Evolutionary conservation across 2,329 filamentous ascomycete genomes (phyloP), one percentile per base, ranked within the genome.

Genomic region (Cyphellophora attinorum): DNA sequence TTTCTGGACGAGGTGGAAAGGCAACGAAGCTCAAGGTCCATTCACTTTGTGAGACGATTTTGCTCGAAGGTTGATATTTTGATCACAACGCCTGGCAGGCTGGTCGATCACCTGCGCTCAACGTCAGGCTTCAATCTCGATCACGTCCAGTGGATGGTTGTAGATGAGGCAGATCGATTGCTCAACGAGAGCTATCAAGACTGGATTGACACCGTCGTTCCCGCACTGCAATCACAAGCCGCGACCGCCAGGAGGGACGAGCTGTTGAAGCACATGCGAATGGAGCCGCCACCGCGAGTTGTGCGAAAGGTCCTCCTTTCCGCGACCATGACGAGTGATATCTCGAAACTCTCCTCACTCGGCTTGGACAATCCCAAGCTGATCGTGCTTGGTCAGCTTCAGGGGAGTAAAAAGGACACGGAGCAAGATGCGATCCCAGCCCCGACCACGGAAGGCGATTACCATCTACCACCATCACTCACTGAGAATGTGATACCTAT

Each of bases 131-230:
- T 79, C 28, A 88, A 77, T 1, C 65, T 98, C 27, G 72, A 79
- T 12, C 73, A 88, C 37, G 81, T 86, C 16, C 76, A 75, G 35
- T 89, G 84, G 58, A 82, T 96, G 2, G 86, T 98, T 5, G 79
- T 98, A 27, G 91, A 98, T 55, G 91, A 98, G 67, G 91, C 91
- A 6, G 91, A 98, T 61, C 76, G 91, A 29, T 70, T 98, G 29
- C 74, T 98, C 28, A 88, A 28, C 85, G 73, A 96, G 56, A 88
- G 82, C 51, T 95, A 91, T 57, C 88, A 95, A 54, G 82, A 89
- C 50, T 95, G 88, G 88, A 67, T 93, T 3, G 74, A 78, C 27
- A 62, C 79, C 1, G 74, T 91, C 5, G 77, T 30, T 74, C 76
- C 38, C 73, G 74, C 2, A 69, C 73, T 25, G 85, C 86, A 27